Conservation (phyloP, 2,329 filamentous ascomycete species). For the Fusarium sp. region DNA sequence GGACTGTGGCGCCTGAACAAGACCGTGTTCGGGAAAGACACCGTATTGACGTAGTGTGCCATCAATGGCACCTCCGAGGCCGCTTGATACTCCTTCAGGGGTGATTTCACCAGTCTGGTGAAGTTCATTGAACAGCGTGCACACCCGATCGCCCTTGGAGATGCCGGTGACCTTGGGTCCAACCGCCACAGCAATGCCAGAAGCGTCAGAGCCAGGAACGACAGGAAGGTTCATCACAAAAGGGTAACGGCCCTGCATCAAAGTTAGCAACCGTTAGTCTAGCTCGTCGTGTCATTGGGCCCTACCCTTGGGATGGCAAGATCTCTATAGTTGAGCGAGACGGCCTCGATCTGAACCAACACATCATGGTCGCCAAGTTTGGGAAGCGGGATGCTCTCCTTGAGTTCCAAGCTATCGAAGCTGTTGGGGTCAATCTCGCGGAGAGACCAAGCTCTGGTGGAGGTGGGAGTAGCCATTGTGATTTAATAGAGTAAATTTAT, state of each 20-base stretch:
- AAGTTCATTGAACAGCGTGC: not conserved
- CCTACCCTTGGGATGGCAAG: not conserved
- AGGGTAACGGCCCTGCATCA: not conserved
- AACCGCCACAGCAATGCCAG: not conserved
- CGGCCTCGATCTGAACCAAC: not conserved
- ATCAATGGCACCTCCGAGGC: slow-evolving; percentile 42
- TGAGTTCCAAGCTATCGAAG: not conserved
- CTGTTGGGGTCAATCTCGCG: not conserved
- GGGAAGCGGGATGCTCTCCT: not conserved
- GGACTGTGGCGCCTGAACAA: slow-evolving; percentile 68
- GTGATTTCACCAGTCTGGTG: not conserved
- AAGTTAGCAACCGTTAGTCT: not conserved
- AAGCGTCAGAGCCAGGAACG: not conserved
- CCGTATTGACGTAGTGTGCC: slow-evolving; percentile 48
- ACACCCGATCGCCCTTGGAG: not conserved
- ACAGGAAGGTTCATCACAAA: not conserved
- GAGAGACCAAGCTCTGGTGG: not conserved
- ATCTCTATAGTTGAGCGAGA: not conserved
- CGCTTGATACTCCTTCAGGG: not conserved
- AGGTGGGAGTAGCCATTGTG: not conserved
- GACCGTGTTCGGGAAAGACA: slow-evolving; percentile 60
- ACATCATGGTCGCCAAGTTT: not conserved
- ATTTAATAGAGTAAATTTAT: not conserved
- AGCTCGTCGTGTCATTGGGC: not conserved
- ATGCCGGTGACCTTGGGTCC: not conserved